A percentile compares a stretch with the other conserved stretches of the same genome.
Evolutionary conservation across 352 stramenopile species (phyloP).

Genomic region (Globisporangium iwayamae): DNA sequence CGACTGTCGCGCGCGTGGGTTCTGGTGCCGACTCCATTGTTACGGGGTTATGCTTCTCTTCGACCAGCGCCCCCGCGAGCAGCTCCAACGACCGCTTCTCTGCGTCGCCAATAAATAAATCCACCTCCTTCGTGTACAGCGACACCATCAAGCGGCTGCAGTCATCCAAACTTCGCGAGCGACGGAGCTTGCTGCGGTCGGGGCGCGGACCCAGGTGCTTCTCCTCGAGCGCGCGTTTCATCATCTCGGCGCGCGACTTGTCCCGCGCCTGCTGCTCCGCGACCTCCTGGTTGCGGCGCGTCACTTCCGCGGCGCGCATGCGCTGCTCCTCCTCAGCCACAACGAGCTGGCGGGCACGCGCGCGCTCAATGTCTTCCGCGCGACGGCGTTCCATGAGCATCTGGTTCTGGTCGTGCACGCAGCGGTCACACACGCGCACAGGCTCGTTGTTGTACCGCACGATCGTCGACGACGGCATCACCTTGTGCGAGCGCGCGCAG

Average conservation of each 20-base stretch:
- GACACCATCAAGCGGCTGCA: slow-evolving; percentile 27
- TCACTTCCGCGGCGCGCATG: slow-evolving; percentile 47
- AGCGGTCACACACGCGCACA: slow-evolving; percentile 78
- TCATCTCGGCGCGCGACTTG: slow-evolving; percentile 34
- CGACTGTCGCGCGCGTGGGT: slow-evolving; percentile 26
- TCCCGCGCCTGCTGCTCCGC: slow-evolving; percentile 38
- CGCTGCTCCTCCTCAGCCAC: slow-evolving; percentile 67
- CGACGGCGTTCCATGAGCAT: slow-evolving; percentile 68
- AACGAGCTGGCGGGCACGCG: slow-evolving; percentile 64
- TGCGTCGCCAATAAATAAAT: slow-evolving; percentile 53
- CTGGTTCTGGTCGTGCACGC: slow-evolving; percentile 72
- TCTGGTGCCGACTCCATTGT: slow-evolving; percentile 17
- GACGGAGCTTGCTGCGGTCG: slow-evolving; percentile 35
- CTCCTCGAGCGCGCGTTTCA: slow-evolving; percentile 45
- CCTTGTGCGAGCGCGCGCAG: slow-evolving; percentile 74
- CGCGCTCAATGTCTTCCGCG: slow-evolving; percentile 64
- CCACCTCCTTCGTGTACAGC: slow-evolving; percentile 40
- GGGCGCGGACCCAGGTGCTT: slow-evolving; percentile 58
- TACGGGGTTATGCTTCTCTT: slow-evolving; percentile 17
- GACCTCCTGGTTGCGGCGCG: slow-evolving; percentile 44
- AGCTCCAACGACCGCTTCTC: slow-evolving; percentile 52
- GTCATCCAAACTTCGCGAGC: slow-evolving; percentile 53
- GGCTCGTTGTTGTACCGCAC: slow-evolving; percentile 76
- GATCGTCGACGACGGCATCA: slow-evolving; percentile 61
- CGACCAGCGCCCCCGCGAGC: slow-evolving; percentile 15